Evolutionary conservation across 1,139 yeast species (phyloP), one percentile per base, ranked within the genome.

Genomic region (Saccharomyces hybrid): DNA sequence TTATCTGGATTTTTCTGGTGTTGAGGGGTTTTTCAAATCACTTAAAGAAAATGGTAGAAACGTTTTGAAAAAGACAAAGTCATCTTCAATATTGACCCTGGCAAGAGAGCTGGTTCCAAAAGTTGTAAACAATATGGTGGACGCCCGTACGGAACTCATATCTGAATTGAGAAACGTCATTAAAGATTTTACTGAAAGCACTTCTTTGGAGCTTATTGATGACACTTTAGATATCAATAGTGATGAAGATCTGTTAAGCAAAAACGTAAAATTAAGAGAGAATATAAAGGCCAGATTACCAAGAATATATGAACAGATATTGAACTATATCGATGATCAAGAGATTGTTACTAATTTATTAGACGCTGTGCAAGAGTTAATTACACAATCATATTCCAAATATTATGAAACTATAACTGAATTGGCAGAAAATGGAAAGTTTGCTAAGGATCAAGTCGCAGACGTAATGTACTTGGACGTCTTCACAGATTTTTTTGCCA

Each of bases 101-200:
- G 86, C 88, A 4, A 76, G 80, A 57, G 88, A 83, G 42, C 78
- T 89, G 1, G 88, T 85, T 2, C 97, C 97, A 0, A 83, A 81
- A 59, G 88, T 89, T n/a, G 86, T 88, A 11, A 85, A 83, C 63
- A 86, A 88, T 67, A 86, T 86, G 88, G 80, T 85, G 51, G 97
- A 91, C 70, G 95, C 96, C 25, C 82, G 88, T 61, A 77, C 72
- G 23, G 97, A 90, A 68, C 75, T 90, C 42, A 88, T 86, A 61
- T 75, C 82, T 20, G 91, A 86, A 61, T 75, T 91, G 59, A 79
- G 91, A 60, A 82, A 81, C 59, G 76, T 84, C 1, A 88, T 89
- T 23, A 86, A 84, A 58, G 82, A 79, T 27, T 83, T 88, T 57
- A 79, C 83, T 0, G 76, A 74, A 51, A 69, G 70, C 14, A 73